phyloP scores from a whole-genome alignment of 441 rosid species.

The Mallotus repandus region DNA sequence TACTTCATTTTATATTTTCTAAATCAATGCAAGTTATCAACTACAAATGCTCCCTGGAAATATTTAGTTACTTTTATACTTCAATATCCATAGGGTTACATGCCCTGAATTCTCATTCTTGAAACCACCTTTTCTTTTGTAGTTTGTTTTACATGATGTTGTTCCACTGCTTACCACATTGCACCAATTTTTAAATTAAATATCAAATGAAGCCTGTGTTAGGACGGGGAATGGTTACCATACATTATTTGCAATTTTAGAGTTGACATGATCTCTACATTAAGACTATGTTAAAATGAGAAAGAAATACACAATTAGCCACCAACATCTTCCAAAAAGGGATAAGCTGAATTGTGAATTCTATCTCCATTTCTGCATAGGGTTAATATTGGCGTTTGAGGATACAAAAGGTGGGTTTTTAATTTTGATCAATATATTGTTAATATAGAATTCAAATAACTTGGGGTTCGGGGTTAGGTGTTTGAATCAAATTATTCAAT shows the following conservation, averaged over 20 bases:
- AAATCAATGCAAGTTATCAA: background rate
- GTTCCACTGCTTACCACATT: background rate
- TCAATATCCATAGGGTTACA: background rate
- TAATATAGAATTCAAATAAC: too few relatives aligned
- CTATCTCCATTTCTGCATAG: too few relatives aligned
- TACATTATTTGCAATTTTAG: background rate
- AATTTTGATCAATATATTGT: too few relatives aligned
- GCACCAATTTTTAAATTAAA: background rate
- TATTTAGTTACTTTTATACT: background rate
- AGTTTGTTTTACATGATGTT: background rate
- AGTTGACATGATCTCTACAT: too few relatives aligned
- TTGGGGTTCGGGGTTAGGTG: too few relatives aligned
- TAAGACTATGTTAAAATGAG: too few relatives aligned
- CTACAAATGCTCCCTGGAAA: background rate
- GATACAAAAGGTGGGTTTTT: too few relatives aligned
- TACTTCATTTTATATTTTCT: conserved; percentile 1
- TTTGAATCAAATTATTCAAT: too few relatives aligned
- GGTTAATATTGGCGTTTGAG: too few relatives aligned
- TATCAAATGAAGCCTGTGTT: background rate
- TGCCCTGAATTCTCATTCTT: background rate
- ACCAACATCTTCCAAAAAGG: too few relatives aligned
- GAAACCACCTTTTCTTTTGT: background rate
- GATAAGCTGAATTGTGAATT: too few relatives aligned
- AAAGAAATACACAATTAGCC: too few relatives aligned
- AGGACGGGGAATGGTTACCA: background rate